Conservation (phyloP, 2,329 filamentous ascomycete genomes). For the Diatrype stigma region DNA sequence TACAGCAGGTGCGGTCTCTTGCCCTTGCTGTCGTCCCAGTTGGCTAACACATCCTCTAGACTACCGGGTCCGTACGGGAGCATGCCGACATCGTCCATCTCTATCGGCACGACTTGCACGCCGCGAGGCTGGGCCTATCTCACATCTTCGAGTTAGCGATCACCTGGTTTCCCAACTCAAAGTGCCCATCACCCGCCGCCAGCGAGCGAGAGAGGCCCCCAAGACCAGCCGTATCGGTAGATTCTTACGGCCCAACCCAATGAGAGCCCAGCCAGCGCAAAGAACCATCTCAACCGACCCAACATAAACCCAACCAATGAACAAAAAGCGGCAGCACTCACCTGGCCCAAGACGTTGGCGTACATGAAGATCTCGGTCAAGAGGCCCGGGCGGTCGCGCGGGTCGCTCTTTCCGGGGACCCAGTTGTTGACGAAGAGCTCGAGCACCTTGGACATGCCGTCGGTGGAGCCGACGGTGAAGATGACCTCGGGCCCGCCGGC, state of each 20-base stretch:
- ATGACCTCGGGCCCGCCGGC: constrained; percentile 70
- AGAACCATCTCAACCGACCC: too few species aligned
- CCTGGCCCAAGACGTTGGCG: constrained; percentile 66
- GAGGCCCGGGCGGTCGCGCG: constrained; percentile 68
- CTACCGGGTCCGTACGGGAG: constrained; percentile 67
- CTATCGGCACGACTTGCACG: constrained; percentile 68
- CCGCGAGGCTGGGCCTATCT: constrained; percentile 55
- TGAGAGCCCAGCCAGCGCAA: background rate
- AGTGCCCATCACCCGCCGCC: too few species aligned
- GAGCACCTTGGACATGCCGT: constrained; percentile 76
- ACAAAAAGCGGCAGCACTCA: background rate
- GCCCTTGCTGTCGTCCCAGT: constrained; percentile 74
- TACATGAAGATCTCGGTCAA: constrained; percentile 80
- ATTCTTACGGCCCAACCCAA: background rate
- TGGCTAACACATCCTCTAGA: constrained; percentile 71
- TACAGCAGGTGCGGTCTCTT: constrained; percentile 81
- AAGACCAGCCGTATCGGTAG: too few species aligned
- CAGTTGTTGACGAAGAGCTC: constrained; percentile 74
- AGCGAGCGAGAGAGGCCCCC: too few species aligned
- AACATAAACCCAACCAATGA: background rate
- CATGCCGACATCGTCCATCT: constrained; percentile 79
- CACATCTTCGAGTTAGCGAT: background rate
- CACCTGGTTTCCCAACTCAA: too few species aligned
- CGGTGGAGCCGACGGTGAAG: constrained; percentile 77
- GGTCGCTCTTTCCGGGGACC: constrained; percentile 63